phyloP scores from a whole-genome alignment of 2,329 filamentous ascomycete genomes.

The Neofusicoccum kwambonambiense region DNA sequence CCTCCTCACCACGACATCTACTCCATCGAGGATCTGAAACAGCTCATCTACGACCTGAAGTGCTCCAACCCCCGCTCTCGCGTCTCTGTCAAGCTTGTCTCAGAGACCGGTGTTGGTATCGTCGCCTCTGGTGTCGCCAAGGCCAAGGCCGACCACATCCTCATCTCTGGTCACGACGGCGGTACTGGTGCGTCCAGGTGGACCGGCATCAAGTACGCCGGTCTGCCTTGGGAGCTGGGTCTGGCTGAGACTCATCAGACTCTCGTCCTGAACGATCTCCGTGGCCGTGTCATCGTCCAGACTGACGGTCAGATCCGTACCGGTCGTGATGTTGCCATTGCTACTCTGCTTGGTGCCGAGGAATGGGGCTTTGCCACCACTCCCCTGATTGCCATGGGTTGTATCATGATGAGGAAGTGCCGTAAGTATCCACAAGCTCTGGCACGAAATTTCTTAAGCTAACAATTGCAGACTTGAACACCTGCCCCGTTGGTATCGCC shows the following conservation, averaged over 20 bases:
- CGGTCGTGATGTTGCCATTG: constrained; percentile 89
- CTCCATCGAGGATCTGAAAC: constrained; percentile 96
- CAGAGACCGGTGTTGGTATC: constrained; percentile 95
- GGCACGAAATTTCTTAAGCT: background rate
- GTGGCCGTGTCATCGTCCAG: constrained; percentile 92
- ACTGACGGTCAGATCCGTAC: constrained; percentile 93
- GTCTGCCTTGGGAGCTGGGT: constrained; percentile 94
- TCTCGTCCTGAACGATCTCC: constrained; percentile 89
- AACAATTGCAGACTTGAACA: constrained; percentile 53
- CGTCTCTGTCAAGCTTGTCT: constrained; percentile 95
- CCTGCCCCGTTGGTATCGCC: constrained; percentile 89
- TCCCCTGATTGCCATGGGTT: constrained; percentile 93
- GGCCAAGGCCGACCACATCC: constrained; percentile 93
- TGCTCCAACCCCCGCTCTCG: constrained; percentile 90
- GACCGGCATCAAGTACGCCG: constrained; percentile 98
- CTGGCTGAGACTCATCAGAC: constrained; percentile 97
- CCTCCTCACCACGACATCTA: constrained; percentile 98
- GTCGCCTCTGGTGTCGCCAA: constrained; percentile 97
- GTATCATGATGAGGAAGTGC: constrained; percentile 89
- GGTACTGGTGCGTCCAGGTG: constrained; percentile 94
- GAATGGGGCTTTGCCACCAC: constrained; percentile 97
- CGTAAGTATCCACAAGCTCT: constrained; percentile 34
- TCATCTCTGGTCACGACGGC: constrained; percentile 96
- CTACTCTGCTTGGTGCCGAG: constrained; percentile 93
- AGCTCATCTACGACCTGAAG: constrained; percentile 96